phyloP scores from a whole-genome alignment of 2,329 filamentous ascomycete species.

The Didymella arachidicola region DNA sequence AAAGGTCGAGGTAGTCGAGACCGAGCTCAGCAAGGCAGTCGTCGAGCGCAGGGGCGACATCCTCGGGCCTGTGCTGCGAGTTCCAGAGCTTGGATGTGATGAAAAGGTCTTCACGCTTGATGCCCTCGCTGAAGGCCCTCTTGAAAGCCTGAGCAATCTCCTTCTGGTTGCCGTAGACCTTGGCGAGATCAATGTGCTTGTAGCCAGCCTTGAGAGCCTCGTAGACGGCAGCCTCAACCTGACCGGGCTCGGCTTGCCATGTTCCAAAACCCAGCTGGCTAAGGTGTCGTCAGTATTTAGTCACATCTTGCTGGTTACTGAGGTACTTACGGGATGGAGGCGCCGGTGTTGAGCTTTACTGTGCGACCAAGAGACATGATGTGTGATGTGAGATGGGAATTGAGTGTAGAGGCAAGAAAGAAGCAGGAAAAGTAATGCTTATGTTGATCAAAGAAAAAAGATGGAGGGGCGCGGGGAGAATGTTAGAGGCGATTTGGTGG shows the following conservation, averaged over 20 bases:
- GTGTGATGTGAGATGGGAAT: constrained; percentile 10
- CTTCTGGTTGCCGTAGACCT: constrained; percentile 45
- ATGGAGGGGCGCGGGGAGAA: constrained; percentile 20
- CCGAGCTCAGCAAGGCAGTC: constrained; percentile 77
- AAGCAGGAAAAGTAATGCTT: constrained; percentile 9
- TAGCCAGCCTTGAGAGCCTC: constrained; percentile 45
- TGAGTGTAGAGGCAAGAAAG: constrained; percentile 9
- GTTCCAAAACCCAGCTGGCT: constrained; percentile 58
- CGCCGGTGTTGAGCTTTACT: constrained; percentile 69
- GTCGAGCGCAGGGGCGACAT: constrained; percentile 76
- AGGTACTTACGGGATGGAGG: constrained; percentile 78
- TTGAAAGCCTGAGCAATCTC: constrained; percentile 40
- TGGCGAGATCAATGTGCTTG: constrained; percentile 42
- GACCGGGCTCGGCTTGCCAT: constrained; percentile 44
- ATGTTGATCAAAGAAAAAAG: constrained; percentile 13
- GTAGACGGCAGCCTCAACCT: constrained; percentile 53
- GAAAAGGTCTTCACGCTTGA: constrained; percentile 56
- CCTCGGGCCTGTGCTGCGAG: constrained; percentile 74
- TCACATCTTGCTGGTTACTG: constrained; percentile 65
- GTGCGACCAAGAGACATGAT: constrained; percentile 47
- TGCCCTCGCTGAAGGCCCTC: constrained; percentile 49
- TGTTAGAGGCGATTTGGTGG: constrained; percentile 22
- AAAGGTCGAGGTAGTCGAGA: constrained; percentile 89
- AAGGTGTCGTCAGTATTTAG: constrained; percentile 66
- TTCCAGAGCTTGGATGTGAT: constrained; percentile 86